phyloP scores from a whole-genome alignment of 345 rosid species.

The Brassica nigra region DNA sequence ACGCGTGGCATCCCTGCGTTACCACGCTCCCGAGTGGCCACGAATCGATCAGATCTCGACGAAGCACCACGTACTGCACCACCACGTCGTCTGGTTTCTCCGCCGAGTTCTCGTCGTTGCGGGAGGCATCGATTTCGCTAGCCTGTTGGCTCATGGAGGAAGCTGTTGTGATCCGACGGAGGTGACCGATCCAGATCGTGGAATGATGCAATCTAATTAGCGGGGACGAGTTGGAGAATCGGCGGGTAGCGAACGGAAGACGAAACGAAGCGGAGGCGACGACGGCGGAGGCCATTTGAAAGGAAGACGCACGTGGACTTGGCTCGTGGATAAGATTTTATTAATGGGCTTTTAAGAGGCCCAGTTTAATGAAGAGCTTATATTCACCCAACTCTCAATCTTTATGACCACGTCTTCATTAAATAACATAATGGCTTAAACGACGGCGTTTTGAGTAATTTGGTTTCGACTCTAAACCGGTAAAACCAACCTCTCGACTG shows the following conservation, averaged over 20 bases:
- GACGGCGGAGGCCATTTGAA: slow-evolving; percentile 38
- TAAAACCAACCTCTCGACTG: no score
- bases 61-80: slow-evolving; percentile 80
- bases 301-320: slow-evolving; percentile 13
- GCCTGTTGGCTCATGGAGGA: slow-evolving; percentile 48
- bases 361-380: no score
- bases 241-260: slow-evolving; percentile 15
- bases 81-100: slow-evolving; percentile 51
- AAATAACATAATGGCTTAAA: no score
- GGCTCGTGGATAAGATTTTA: slow-evolving; percentile 23
- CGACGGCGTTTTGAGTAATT: no score
- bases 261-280: slow-evolving; percentile 14
- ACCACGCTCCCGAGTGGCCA: slow-evolving; percentile 97
- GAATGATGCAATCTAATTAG: not conserved
- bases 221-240: slow-evolving; percentile 11
- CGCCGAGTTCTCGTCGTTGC: slow-evolving; percentile 22
- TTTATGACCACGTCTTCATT: no score
- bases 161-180: slow-evolving; percentile 10
- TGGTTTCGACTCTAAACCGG: no score
- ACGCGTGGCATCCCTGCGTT: slow-evolving; percentile 95
- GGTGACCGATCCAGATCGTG: not conserved
- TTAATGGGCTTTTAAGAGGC: slow-evolving; percentile 28
- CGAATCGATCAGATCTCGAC: slow-evolving; percentile 82
- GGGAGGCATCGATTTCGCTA: slow-evolving; percentile 31
- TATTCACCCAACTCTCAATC: no score